A percentile compares a stretch with the other conserved stretches of the same genome.
Conservation (phyloP, 2,329 filamentous ascomycete genomes). For the Mycogone perniciosa region DNA sequence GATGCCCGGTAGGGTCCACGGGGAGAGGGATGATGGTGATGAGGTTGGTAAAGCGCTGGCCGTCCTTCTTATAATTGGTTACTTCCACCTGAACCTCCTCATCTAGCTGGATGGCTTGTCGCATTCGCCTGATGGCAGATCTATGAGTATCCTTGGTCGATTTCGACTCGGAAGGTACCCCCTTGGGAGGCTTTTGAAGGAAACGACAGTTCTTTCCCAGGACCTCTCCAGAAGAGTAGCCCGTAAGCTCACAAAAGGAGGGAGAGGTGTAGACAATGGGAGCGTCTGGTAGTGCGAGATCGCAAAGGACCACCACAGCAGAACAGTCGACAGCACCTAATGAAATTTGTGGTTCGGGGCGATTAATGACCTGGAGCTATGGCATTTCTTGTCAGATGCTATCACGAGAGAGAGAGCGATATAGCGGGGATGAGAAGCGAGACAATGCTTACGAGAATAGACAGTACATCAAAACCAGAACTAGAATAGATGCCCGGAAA, state of each 20-base stretch:
- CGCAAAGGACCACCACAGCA: constrained; percentile 77
- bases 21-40: constrained; percentile 78
- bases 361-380: constrained; percentile 56
- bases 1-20: constrained; percentile 57
- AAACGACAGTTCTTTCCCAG: constrained; percentile 79
- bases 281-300: constrained; percentile 64
- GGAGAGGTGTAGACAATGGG: constrained; percentile 84
- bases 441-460: constrained; percentile 41
- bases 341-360: constrained; percentile 68
- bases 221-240: constrained; percentile 68
- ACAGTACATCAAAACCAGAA: constrained; percentile 51
- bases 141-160: constrained; percentile 24
- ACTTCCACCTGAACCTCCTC: constrained; percentile 47
- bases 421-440: neutral
- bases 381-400: neutral
- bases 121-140: constrained; percentile 52
- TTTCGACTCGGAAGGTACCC: neutral
- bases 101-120: constrained; percentile 37
- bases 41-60: constrained; percentile 72
- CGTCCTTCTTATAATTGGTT: constrained; percentile 77
- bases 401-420: neutral
- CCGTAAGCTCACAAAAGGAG: constrained; percentile 70
- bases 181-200: constrained; percentile 66
- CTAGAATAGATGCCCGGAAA: constrained; percentile 51
- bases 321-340: constrained; percentile 79